A percentile compares a stretch with the other conserved stretches of the same genome.
These are phyloP conservation scores for Rubroboletus satanas DNA, from an alignment of 768 basidiomycete species.

Conservation along the genomic window DNA sequence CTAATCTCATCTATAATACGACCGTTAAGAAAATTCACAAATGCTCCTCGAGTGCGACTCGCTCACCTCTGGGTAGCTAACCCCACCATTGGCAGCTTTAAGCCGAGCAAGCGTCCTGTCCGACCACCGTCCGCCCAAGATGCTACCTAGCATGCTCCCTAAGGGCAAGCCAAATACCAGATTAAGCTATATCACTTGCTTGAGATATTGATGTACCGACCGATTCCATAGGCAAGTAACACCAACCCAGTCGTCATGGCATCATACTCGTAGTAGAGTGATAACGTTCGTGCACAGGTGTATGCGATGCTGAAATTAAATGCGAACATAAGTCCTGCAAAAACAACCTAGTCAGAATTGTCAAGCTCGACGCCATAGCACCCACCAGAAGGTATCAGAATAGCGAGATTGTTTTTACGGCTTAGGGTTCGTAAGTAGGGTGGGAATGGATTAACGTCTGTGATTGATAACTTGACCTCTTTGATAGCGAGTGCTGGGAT, in stretches of 20 bases:
- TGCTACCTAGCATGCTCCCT: constrained; percentile 51
- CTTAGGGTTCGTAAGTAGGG: constrained; percentile 58
- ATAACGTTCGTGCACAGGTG: constrained; percentile 71
- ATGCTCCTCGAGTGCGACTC: neutral
- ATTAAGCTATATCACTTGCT: neutral
- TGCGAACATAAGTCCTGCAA: constrained; percentile 63
- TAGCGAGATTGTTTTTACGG: constrained; percentile 62
- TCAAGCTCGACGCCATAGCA: neutral
- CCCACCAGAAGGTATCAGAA: constrained; percentile 41
- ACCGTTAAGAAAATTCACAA: neutral
- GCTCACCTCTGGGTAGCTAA: constrained; percentile 61
- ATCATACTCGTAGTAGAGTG: constrained; percentile 59
- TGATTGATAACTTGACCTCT: constrained; percentile 54
- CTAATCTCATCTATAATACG: constrained; percentile 60
- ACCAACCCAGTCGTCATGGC: constrained; percentile 75
- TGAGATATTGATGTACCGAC: constrained; percentile 34
- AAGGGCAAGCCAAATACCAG: neutral
- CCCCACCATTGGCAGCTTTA: constrained; percentile 46
- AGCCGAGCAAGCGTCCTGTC: constrained; percentile 47
- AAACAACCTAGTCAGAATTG: neutral
- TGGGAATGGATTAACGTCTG: constrained; percentile 69
- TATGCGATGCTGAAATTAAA: constrained; percentile 69
- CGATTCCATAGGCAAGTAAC: constrained; percentile 69
- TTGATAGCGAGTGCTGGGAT: constrained; percentile 13
- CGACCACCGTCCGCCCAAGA: constrained; percentile 60